Base-by-base conservation (phyloP, 257 asterid species). In the Ligustrum vulgare region DNA sequence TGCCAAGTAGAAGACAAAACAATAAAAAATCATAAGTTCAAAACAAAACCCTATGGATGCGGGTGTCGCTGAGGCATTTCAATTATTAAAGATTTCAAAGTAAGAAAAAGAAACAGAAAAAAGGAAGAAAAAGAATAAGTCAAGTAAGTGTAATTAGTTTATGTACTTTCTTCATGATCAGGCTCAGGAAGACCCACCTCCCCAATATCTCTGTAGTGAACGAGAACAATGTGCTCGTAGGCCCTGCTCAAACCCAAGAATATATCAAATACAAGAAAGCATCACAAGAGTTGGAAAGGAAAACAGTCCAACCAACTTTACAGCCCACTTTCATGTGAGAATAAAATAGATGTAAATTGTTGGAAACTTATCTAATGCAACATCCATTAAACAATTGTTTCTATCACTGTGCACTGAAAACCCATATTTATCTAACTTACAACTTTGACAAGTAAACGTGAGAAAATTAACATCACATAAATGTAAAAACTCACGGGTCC, bases 141-240 rank as follows among this genome's bases (percentile, higher is more conserved):
- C 41, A 34, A 2, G 54, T 23, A 58, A 64, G 58, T 68, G 62
- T 37, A 45, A 71, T 65, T 58, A 67, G 72, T 32, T 71, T 1
- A 70, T 71, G 70, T n/a, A 68, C 18, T 71, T 63, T 67, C 62
- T 75, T 77, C 49, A 60, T 65, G 71, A 63, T 66, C 56, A 7
- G 35, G 68, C 43, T 22, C 37, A 20, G 72, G 63, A 75, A 75
- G 76, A 75, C 94, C 87, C 78, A 93, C 99, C 99, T 86, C 89
- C 31, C 45, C 79, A 84, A 84, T 84, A 78, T 94, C 97, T 89
- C 98, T 86, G 91, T 94, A 94, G 89, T 94, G 99, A 74, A 94
- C 99, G 74, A 94, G 96, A 79, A 94, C 97, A 90, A 94, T 93
- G 83, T 94, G 99, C 70, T 92, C 99, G 47, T 72, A 84, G 60